Evolutionary conservation across 176 grass and related monocot genomes (phyloP).

Genomic region (sorghum (Sorghum bicolor)): Sorghum_bicolor_NCBIv3 NC_012873.2:54557501-54558000

Average conservation of each 20-base stretch:
- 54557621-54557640: not conserved
- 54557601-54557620: slow-evolving; percentile 13
- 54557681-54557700: slow-evolving; percentile 27
- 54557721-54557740: not conserved
- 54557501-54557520: not conserved
- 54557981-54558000: slow-evolving; percentile 20
- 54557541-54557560: not conserved
- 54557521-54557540: slow-evolving; percentile 34
- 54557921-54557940: not conserved
- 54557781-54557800: slow-evolving; percentile 30
- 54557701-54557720: slow-evolving; percentile 31
- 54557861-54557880: slow-evolving; percentile 26
- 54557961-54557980: slow-evolving; percentile 27
- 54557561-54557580: not conserved
- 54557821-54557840: not conserved
- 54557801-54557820: not conserved
- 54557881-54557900: not conserved
- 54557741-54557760: slow-evolving; percentile 15
- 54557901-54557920: slow-evolving; percentile 35
- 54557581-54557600: not conserved
- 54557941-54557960: slow-evolving; percentile 30
- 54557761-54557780: slow-evolving; percentile 24
- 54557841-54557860: not conserved
- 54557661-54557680: not conserved
- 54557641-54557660: not conserved